Evolutionary conservation across 192 early-diverging fungal species (phyloP).

Genomic region (Coemansia javaensis): DNA sequence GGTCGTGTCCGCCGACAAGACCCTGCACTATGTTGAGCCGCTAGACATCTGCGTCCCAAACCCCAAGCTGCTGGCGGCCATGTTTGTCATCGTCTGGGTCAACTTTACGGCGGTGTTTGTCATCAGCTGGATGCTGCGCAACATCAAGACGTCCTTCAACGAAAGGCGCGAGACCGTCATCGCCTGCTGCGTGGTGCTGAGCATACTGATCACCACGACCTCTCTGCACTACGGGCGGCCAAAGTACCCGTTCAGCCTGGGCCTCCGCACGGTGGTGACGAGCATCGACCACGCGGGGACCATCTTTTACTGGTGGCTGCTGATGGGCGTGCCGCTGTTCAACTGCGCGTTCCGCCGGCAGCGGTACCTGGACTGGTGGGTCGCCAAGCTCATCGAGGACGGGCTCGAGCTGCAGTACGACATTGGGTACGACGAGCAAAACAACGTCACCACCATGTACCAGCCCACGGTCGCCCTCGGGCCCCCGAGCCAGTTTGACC

Average conservation of each 20-base stretch:
- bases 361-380: constrained; percentile 17
- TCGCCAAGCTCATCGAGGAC: constrained; percentile 11
- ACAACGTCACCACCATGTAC: too few relatives aligned
- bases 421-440: too few relatives aligned
- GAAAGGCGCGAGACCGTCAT: constrained; percentile 31
- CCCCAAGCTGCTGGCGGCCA: too few relatives aligned
- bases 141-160: constrained; percentile 43
- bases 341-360: constrained; percentile 20
- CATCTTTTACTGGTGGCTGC: constrained; percentile 16
- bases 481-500: too few relatives aligned
- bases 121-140: constrained; percentile 21
- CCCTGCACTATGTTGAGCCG: too few relatives aligned
- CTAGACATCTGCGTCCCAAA: too few relatives aligned
- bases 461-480: too few relatives aligned
- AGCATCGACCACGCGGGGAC: constrained; percentile 13
- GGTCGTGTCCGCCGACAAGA: too few relatives aligned
- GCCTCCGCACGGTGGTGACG: constrained; percentile 11
- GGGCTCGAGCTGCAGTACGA: constrained; percentile 21
- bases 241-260: constrained; percentile 12
- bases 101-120: constrained; percentile 7
- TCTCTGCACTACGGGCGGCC: constrained; percentile 15
- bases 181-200: constrained; percentile 17
- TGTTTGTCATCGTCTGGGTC: constrained; percentile 5
- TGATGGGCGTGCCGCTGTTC: constrained; percentile 19
- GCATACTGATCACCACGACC: constrained; percentile 12